Evolutionary conservation across 2,329 filamentous ascomycete species (phyloP), one percentile per base, ranked within the genome.

Genomic region (Stenocarpella maydis): DNA sequence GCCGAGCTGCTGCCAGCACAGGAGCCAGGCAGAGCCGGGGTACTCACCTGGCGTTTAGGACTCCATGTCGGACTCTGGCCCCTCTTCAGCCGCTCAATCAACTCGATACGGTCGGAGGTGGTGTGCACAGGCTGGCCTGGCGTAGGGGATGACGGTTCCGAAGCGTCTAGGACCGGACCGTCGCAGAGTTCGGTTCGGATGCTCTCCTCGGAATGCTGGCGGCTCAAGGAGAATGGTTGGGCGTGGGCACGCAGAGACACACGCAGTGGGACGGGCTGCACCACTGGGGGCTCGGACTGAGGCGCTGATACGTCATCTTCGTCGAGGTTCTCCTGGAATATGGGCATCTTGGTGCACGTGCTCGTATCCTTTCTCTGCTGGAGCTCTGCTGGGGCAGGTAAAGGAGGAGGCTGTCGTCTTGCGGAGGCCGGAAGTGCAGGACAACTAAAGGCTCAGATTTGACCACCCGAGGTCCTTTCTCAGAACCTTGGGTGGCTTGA

Each of bases 71-170:
- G 91, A 75, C 89, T 92, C 80, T 94, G 90, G 39, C 89, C 90
- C 78, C 88, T 89, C 82, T 98, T 98, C 73, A 98, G 86, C 73
- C 91, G 87, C 79, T 94, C 88, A 69, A 98, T 98, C 74, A 97
- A 83, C 79, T 95, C 91, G 69, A 89, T 89, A 72, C 95, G 87
- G 78, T 94, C 90, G 21, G 84, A 85, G 43, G 83, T 84, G 15
- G 81, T 72, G 9, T 65, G 64, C n/a, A 73, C 74, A 10, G 74
- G 69, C 7, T 69, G 53, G 39, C 77, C 76, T 26, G 74, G 73
- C 31, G 79, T 78, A 6, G 79, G 79, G 1, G 78, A 77, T 39
- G 68, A 72, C 15, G 78, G 73, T 39, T 69, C 73, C 31, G 66
- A 71, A 15, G 79, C 83, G 54, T 86, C 84, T 31, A 77, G 78